A percentile compares a stretch with the other conserved stretches of the same genome.
phyloP scores from a whole-genome alignment of 306 rosid species.

The Cercis canadensis region DNA sequence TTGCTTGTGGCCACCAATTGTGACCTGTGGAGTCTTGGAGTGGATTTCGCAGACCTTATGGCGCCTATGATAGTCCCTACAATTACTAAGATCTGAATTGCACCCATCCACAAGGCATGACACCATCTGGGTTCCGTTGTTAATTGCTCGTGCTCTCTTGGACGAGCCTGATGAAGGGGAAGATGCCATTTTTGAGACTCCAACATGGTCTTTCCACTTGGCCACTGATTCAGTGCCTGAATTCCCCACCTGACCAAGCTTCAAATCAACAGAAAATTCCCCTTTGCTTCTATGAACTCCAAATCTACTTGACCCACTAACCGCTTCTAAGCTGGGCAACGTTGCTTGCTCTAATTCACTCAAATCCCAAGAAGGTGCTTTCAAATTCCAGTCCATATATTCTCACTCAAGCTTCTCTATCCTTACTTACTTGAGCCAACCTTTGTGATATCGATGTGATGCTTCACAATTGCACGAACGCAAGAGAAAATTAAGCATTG shows the following conservation, averaged over 20 bases:
- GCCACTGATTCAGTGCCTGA: slow-evolving; percentile 47
- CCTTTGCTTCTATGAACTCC: slow-evolving; percentile 56
- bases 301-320: slow-evolving; percentile 61
- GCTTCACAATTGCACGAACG: slow-evolving; percentile 33
- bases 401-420: slow-evolving; percentile 38
- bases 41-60: slow-evolving; percentile 97
- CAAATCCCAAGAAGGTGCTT: slow-evolving; percentile 82
- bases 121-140: slow-evolving; percentile 61
- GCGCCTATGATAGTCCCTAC: slow-evolving; percentile 92
- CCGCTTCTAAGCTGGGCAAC: slow-evolving; percentile 57
- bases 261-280: slow-evolving; percentile 88
- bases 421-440: slow-evolving; percentile 30
- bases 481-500: slow-evolving; percentile 3
- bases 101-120: slow-evolving; percentile 94
- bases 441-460: slow-evolving; percentile 19
- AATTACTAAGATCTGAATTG: slow-evolving; percentile 76
- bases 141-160: slow-evolving; percentile 77
- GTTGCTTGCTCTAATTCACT: slow-evolving; percentile 63
- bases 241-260: slow-evolving; percentile 78
- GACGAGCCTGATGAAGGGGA: slow-evolving; percentile 70
- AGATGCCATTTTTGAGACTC: slow-evolving; percentile 53
- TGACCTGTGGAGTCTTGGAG: slow-evolving; percentile 88
- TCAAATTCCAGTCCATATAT: slow-evolving; percentile 92
- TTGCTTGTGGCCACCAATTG: slow-evolving; percentile 79
- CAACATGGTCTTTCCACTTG: slow-evolving; percentile 52